These are phyloP conservation scores for Phytophthora meadii DNA, from an alignment of 352 stramenopile species.

Conservation along the genomic window DNA sequence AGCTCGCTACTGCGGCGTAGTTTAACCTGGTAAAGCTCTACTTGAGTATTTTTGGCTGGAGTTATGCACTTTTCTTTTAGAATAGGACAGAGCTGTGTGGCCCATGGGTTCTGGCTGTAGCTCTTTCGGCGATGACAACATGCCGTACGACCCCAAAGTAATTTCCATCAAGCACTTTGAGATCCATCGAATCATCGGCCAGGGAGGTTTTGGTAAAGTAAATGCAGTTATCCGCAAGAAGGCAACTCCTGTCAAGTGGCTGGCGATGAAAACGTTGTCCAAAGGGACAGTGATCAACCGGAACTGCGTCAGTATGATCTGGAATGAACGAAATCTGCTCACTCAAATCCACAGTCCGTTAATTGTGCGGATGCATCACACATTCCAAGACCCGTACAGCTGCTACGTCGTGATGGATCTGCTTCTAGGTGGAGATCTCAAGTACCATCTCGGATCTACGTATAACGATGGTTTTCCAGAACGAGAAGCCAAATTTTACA, in stretches of 20 bases:
- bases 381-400: constrained; percentile 68
- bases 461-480: constrained; percentile 68
- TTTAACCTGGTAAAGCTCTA: not conserved
- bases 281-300: constrained; percentile 67
- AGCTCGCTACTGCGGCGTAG: not conserved
- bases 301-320: constrained; percentile 75
- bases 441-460: constrained; percentile 63
- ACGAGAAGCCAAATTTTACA: constrained; percentile 60
- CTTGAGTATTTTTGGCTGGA: constrained; percentile 18
- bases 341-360: constrained; percentile 52
- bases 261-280: constrained; percentile 78
- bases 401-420: constrained; percentile 87
- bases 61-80: not conserved
- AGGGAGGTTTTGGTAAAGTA: constrained; percentile 80
- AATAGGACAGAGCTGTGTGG: not conserved
- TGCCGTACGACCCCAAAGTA: constrained; percentile 44
- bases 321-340: constrained; percentile 79
- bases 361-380: constrained; percentile 72
- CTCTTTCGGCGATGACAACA: constrained; percentile 10
- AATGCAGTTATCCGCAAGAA: constrained; percentile 76
- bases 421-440: constrained; percentile 74
- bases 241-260: constrained; percentile 56
- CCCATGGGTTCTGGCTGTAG: constrained; percentile 63
- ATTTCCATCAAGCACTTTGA: constrained; percentile 70
- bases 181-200: constrained; percentile 68